Evolutionary conservation across 2,329 filamentous ascomycete species (phyloP), one percentile per base, ranked within the genome.

Genomic region (Colletotrichum sansevieriae): DNA sequence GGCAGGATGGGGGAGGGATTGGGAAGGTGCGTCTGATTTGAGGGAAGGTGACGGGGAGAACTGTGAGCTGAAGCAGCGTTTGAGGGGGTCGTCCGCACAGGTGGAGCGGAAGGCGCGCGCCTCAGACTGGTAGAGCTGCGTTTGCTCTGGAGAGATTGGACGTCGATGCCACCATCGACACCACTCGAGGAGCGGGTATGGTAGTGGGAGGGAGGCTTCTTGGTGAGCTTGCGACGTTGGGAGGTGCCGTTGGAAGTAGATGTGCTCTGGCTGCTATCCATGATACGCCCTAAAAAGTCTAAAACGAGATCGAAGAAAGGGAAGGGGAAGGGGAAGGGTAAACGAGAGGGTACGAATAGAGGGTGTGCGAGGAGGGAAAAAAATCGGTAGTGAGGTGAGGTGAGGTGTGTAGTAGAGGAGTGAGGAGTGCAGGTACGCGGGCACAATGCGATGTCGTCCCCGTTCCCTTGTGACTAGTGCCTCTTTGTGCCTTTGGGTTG

Each of bases 91-190:
- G 81, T 81, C 70, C 82, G 82, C 74, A 80, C 78, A 75, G 81
- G 81, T 76, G 87, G 87, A 80, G 87, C 87, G 78, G 87, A 89
- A 73, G 88, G 87, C 76, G 87, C 83, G 77, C 87, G 85, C 77
- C 83, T 85, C 77, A 90, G 82, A 78, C 86, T 90, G 75, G 86
- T 84, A 73, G 88, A 89, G 85, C 88, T 90, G 79, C 85, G 84
- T 83, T 89, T 86, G 82, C 86, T 89, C 79, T 84, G 83, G 74
- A 90, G 80, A 73, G 86, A 88, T 75, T 82, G 82, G 79, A 84
- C 81, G 81, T 89, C 87, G 81, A 83, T 82, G 74, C 81, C 79
- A 80, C 82, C 80, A 82, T 88, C 85, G 81, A 85, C 79, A 76
- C 81, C 83, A 76, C 82, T 82, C 57, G 80, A 84, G 71, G 84